Conservation (phyloP, 1,139 yeast genomes). For the Sugiyamaella castrensis region DNA sequence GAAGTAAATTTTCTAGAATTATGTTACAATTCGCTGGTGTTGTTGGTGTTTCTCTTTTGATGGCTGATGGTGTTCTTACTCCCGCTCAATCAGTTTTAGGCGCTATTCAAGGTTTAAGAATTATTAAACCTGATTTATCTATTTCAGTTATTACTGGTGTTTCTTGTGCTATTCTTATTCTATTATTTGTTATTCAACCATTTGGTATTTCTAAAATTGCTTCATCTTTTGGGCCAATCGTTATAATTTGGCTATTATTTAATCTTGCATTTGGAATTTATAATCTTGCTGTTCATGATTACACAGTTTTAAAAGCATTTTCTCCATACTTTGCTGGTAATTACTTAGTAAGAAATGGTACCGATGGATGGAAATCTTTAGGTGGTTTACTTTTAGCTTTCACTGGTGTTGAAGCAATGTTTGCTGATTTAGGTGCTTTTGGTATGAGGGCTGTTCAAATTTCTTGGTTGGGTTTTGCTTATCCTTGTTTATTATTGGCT, state of each 20-base stretch:
- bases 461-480: conserved; percentile 47
- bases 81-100: conserved; percentile 61
- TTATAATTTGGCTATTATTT: conserved; percentile 50
- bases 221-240: conserved; percentile 50
- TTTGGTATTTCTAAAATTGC: conserved; percentile 41
- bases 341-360: conserved; percentile 39
- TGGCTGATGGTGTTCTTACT: conserved; percentile 59
- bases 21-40: conserved; percentile 25
- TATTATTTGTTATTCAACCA: conserved; percentile 46
- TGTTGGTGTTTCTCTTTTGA: conserved; percentile 53
- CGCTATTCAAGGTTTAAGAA: conserved; percentile 44
- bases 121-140: conserved; percentile 45
- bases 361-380: conserved; percentile 41
- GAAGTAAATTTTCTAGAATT: conserved; percentile 21
- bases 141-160: conserved; percentile 38
- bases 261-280: conserved; percentile 47
- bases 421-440: conserved; percentile 60
- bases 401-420: conserved; percentile 63
- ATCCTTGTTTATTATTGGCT: conserved; percentile 49
- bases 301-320: conserved; percentile 47
- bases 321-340: conserved; percentile 52
- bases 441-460: conserved; percentile 50
- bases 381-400: conserved; percentile 54
- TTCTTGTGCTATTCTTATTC: conserved; percentile 47
- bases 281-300: conserved; percentile 44